These are phyloP conservation scores for Apodospora peruviana DNA, from an alignment of 495 filamentous ascomycete genomes.

Conservation along the genomic window DNA sequence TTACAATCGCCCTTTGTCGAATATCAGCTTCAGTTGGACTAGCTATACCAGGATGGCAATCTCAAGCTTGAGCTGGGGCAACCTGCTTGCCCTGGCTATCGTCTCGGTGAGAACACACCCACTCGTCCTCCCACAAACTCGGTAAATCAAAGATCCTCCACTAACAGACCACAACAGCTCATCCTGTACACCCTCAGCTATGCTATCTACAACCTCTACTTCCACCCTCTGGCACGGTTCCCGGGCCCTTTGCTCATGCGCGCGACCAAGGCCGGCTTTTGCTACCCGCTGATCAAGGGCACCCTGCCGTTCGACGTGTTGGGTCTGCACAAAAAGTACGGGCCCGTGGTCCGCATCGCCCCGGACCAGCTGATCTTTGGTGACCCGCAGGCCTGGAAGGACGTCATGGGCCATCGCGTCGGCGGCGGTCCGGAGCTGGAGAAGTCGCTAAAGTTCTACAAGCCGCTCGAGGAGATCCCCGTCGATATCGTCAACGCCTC, in stretches of 20 bases:
- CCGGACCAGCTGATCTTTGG: conserved; percentile 49
- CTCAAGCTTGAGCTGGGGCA: neutral
- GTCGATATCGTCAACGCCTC: conserved; percentile 26
- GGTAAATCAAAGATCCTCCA: neutral
- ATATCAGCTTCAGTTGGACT: too few relatives aligned
- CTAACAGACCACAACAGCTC: neutral
- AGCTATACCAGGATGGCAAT: too few relatives aligned
- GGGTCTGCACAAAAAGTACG: conserved; percentile 45
- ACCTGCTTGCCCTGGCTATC: neutral
- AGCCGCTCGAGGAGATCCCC: conserved; percentile 18
- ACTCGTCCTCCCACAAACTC: neutral
- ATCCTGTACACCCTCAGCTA: conserved; percentile 7
- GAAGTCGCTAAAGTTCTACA: conserved; percentile 31
- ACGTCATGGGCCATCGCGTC: conserved; percentile 45
- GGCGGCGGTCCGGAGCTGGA: conserved; percentile 22
- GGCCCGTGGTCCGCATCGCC: conserved; percentile 47
- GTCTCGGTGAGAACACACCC: neutral
- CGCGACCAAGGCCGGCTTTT: conserved; percentile 27
- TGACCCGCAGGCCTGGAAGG: conserved; percentile 47
- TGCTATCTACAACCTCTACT: too few relatives aligned
- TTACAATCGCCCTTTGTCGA: too few relatives aligned
- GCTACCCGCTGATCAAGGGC: conserved; percentile 26
- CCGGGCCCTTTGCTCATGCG: conserved; percentile 45
- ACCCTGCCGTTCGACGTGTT: conserved; percentile 36
- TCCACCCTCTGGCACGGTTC: conserved; percentile 44